Evolutionary conservation across 768 basidiomycete species (phyloP), one percentile per base, ranked within the genome.

Genomic region (Leccinum obscurum): DNA sequence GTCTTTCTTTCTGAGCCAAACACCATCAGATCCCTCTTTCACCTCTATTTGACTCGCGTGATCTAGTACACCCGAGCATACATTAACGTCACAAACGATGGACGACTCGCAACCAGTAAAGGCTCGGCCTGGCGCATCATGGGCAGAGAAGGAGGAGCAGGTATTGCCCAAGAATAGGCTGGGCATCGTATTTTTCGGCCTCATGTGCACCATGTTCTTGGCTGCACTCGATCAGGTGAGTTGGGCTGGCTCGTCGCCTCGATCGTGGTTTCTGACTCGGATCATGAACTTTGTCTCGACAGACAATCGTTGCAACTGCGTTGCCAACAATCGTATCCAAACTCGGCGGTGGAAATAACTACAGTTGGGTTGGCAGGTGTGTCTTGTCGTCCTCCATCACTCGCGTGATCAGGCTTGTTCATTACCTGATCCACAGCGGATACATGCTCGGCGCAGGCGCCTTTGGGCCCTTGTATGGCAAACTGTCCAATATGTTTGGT

Each of bases 251-350:
- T 64, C 11, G 32, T 39, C n/a, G 44, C 2, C 9, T 15, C 14
- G 15, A 28, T 26, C 14, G 9, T 5, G 1, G 3, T 10, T 13
- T 20, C 55, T 46, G 46, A 57, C 1, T 0, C 1, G 1, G 51
- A 32, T 9, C 2, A 26, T 44, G n/a, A n/a, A 34, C 4, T 52
- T 5, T 7, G 15, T 39, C 9, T 34, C 52, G 9, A 46, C n/a
- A 86, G 85, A 86, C 84, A 15, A 86, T 87, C 59, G 84, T 90
- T 11, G 84, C 88, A 10, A 90, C 89, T 7, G 89, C 89, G n/a
- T 74, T 91, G 32, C 89, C 89, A 1, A 89, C 87, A 0, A 90
- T 92, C 54, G 85, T 89, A 11, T 71, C 66, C n/a, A 69, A 87
- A 24, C 79, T 91, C 0, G 84, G 86, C 49, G 88, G 85, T 28